phyloP scores from a whole-genome alignment of 225 moss, liverwort and hornwort species.

The Anthoceros angustus region DNA sequence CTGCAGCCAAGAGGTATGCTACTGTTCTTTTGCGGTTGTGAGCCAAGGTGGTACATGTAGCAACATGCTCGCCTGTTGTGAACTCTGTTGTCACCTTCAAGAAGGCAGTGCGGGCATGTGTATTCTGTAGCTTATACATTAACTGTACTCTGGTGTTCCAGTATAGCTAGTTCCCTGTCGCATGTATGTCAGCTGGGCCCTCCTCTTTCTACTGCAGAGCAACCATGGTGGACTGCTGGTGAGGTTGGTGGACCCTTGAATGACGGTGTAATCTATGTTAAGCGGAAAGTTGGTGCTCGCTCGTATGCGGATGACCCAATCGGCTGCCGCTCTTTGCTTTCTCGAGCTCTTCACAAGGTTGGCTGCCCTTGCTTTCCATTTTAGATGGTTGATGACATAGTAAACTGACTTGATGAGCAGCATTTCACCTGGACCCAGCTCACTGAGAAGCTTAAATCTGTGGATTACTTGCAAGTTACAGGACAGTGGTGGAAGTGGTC shows the following conservation, averaged over 20 bases:
- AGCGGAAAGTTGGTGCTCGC: slow-evolving; percentile 90
- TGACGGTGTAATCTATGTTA: slow-evolving; percentile 71
- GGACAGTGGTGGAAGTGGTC: slow-evolving; percentile 22
- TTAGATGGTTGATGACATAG: neutral
- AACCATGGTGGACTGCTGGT: slow-evolving; percentile 82
- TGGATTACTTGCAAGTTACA: neutral
- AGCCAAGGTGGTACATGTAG: too few relatives aligned
- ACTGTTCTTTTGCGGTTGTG: neutral
- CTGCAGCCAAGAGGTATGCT: slow-evolving; percentile 32
- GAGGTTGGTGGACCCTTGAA: slow-evolving; percentile 68
- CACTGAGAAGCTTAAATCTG: too few relatives aligned
- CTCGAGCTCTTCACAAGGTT: slow-evolving; percentile 68
- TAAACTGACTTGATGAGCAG: too few relatives aligned
- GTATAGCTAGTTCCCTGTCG: neutral
- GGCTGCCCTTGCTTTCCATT: neutral
- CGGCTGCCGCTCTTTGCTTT: slow-evolving; percentile 89
- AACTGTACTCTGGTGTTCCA: neutral
- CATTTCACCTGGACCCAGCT: too few relatives aligned
- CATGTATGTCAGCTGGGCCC: neutral
- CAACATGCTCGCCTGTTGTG: too few relatives aligned
- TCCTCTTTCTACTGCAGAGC: slow-evolving; percentile 13
- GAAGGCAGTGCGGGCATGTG: too few relatives aligned
- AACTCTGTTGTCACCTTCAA: too few relatives aligned
- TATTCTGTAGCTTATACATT: too few relatives aligned
- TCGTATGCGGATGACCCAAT: slow-evolving; percentile 95